Conservation (phyloP, 371 early-diverging fungal genomes). For the Lichtheimia ramosa region DNA sequence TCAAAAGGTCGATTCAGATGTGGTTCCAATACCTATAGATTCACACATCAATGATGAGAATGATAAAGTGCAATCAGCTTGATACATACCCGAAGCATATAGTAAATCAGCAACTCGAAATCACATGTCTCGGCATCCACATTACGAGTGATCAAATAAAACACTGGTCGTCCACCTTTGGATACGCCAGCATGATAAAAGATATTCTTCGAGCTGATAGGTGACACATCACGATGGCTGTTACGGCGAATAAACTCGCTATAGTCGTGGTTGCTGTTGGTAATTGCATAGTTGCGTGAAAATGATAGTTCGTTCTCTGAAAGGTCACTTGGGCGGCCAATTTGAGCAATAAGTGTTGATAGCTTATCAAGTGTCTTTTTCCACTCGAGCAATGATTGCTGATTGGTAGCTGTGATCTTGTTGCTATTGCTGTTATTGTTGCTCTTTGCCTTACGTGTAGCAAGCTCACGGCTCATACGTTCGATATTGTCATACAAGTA, state of each 20-base stretch:
- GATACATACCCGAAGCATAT: conserved; percentile 60
- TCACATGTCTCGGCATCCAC: conserved; percentile 74
- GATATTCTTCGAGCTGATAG: conserved; percentile 59
- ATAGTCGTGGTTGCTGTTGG: conserved; percentile 55
- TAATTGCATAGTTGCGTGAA: conserved; percentile 34
- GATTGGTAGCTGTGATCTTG: conserved; percentile 13
- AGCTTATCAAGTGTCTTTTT: conserved; percentile 71
- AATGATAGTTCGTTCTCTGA: conserved; percentile 38
- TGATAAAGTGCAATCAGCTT: not conserved
- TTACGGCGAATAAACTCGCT: conserved; percentile 80
- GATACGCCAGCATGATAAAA: conserved; percentile 81
- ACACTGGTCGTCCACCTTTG: conserved; percentile 74
- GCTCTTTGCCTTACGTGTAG: conserved; percentile 26
- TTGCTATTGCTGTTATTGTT: conserved; percentile 16
- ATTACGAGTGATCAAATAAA: conserved; percentile 79
- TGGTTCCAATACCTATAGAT: conserved; percentile 55
- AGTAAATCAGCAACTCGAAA: conserved; percentile 77
- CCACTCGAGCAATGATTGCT: conserved; percentile 29
- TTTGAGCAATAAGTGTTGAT: conserved; percentile 77
- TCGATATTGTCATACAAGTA: conserved; percentile 70
- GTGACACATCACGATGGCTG: conserved; percentile 58
- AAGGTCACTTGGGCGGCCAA: conserved; percentile 69
- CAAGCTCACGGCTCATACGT: conserved; percentile 62
- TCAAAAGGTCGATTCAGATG: conserved; percentile 68
- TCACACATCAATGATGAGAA: not conserved